These are phyloP conservation scores for Oidiodendron maius DNA, from an alignment of 495 filamentous ascomycete genomes.

Conservation along the genomic window DNA sequence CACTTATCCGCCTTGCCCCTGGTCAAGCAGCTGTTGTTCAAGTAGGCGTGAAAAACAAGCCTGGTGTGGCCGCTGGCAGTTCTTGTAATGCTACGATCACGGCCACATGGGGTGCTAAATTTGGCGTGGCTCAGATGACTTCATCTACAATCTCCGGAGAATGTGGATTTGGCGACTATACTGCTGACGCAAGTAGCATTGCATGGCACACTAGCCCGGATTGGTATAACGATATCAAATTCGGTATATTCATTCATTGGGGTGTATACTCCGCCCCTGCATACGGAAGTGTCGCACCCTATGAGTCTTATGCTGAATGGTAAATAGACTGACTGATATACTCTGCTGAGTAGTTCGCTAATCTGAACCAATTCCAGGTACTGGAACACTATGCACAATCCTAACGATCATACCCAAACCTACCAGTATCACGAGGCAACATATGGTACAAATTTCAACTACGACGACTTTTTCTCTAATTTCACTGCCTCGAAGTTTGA, in stretches of 20 bases:
- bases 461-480: neutral
- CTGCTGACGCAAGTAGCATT: slow-evolving; percentile 25
- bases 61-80: no score
- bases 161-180: slow-evolving; percentile 27
- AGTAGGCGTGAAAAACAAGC: no score
- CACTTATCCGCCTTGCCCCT: no score
- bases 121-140: slow-evolving; percentile 6
- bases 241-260: no score
- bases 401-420: neutral
- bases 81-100: no score
- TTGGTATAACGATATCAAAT: neutral
- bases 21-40: no score
- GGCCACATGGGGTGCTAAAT: neutral
- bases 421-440: neutral
- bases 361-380: no score
- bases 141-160: slow-evolving; percentile 16
- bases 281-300: neutral
- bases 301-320: neutral
- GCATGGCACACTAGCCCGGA: slow-evolving; percentile 8
- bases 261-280: slow-evolving; percentile 35
- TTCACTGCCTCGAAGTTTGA: neutral
- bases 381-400: slow-evolving; percentile 1
- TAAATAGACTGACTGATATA: no score
- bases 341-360: no score
- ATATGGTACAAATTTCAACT: neutral